phyloP scores from a whole-genome alignment of 2,329 filamentous ascomycete genomes.

The Gliomastix tumulicola region DNA sequence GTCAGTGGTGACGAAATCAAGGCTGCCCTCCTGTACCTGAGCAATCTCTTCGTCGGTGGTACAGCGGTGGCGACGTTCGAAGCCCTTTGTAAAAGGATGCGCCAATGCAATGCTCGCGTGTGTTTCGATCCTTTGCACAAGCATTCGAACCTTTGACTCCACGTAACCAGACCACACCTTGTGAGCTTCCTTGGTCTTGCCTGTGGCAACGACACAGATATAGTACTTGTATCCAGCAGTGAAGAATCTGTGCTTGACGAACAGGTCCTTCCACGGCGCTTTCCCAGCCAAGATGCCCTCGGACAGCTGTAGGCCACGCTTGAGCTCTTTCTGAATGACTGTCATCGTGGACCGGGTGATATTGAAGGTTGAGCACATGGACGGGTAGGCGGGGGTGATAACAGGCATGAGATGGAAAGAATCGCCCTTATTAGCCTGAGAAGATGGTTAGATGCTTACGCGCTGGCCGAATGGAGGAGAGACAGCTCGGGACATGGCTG shows the following conservation, averaged over 20 bases:
- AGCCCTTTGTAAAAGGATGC: constrained; percentile 88
- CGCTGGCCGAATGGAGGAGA: too few species aligned
- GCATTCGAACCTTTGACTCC: constrained; percentile 83
- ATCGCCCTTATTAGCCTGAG: constrained; percentile 50
- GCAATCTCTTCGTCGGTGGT: constrained; percentile 43
- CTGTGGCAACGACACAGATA: constrained; percentile 77
- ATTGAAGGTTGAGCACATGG: constrained; percentile 97
- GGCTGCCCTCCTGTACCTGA: constrained; percentile 46
- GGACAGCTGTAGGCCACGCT: constrained; percentile 69
- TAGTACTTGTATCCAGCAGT: constrained; percentile 93
- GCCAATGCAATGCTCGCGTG: constrained; percentile 76
- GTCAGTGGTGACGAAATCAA: constrained; percentile 28
- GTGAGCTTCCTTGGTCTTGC: constrained; percentile 76
- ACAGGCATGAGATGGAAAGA: constrained; percentile 91
- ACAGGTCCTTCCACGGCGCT: constrained; percentile 78
- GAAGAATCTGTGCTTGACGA: constrained; percentile 89
- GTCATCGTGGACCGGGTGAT: constrained; percentile 79
- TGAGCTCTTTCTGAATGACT: constrained; percentile 77
- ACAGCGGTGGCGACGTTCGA: constrained; percentile 73
- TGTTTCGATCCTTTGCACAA: constrained; percentile 77
- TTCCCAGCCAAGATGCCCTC: constrained; percentile 73
- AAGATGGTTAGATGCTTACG: too few species aligned
- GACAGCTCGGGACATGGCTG: not conserved
- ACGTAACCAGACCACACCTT: constrained; percentile 86
- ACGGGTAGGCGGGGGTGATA: constrained; percentile 94